Evolutionary conservation across 2,329 filamentous ascomycete species (phyloP), one percentile per base, ranked within the genome.

Genomic region (Apiospora koreana): DNA sequence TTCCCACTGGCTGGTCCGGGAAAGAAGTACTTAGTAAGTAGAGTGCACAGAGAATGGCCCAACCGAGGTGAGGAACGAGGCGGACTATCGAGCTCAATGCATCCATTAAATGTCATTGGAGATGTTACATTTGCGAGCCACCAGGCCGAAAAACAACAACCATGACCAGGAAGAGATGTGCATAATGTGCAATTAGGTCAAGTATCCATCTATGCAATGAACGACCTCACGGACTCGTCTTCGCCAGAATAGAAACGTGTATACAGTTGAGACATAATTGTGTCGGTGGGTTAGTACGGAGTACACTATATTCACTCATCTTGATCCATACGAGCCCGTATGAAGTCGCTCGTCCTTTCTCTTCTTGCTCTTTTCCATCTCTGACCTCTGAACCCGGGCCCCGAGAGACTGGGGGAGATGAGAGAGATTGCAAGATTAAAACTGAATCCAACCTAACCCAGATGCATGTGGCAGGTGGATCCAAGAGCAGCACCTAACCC

Each of bases 401-500:
- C 50, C 14, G 46, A 58, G 50, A 35, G 50, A 31, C 50, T 31
- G 50, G 50, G 50, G 50, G 50, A 58, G 50, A 58, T 58, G 50
- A 58, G 50, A 58, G 28, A 58, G 50, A 58, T 58, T 58, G 50
- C 50, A 58, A 58, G 50, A 58, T 58, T 58, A 58, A 35, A 58
- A 31, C 28, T 16, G 28, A 35, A 35, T 58, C 50, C 50, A 58
- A 58, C 50, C 50, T 58, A 58, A 58, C 50, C 50, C 50, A 58
- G 50, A 58, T 58, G 50, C 50, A 58, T 58, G 50, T 58, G 50
- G 50, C 50, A 58, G 50, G 50, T 58, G 50, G 50, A 16, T 31
- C 28, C 50, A 35, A 35, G 4, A 35, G 18, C 31, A 31, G 50
- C 50, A 58, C 50, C 50, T 35, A 58, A 58, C 50, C 50, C 50